These are phyloP conservation scores for Wallacemonas sp. DNA, from an alignment of 208 protist species.

Conservation along the genomic window DNA sequence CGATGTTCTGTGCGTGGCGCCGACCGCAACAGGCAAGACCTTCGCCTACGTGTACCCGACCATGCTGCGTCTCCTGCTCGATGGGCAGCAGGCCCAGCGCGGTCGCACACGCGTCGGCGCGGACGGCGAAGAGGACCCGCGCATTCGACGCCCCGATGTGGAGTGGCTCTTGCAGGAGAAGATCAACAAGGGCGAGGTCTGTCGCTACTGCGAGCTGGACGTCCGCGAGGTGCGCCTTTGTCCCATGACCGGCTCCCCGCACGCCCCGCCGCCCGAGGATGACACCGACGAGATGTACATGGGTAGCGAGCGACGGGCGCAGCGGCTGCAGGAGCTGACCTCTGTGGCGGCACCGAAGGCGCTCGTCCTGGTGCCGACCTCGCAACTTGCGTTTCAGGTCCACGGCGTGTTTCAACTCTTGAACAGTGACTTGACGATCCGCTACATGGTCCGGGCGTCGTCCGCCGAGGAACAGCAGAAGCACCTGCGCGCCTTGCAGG, in stretches of 20 bases:
- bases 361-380: slow-evolving; percentile 78
- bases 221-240: slow-evolving; percentile 51
- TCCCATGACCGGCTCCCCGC: slow-evolving; percentile 73
- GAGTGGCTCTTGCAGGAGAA: slow-evolving; percentile 64
- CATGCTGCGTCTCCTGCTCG: slow-evolving; percentile 64
- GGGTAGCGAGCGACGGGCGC: slow-evolving; percentile 10
- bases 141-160: slow-evolving; percentile 46
- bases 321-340: slow-evolving; percentile 51
- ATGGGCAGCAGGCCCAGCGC: slow-evolving; percentile 18
- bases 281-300: slow-evolving; percentile 10
- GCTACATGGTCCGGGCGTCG: slow-evolving; percentile 65
- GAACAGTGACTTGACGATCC: slow-evolving; percentile 48
- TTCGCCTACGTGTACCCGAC: slow-evolving; percentile 87
- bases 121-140: slow-evolving; percentile 13
- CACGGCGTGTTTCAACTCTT: slow-evolving; percentile 44
- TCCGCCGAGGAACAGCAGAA: slow-evolving; percentile 70
- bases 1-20: slow-evolving; percentile 86
- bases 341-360: slow-evolving; percentile 54
- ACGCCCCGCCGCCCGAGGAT: slow-evolving; percentile 36
- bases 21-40: slow-evolving; percentile 93
- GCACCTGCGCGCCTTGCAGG: slow-evolving; percentile 53
- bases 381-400: slow-evolving; percentile 68
- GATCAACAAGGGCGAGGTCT: slow-evolving; percentile 71
- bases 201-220: slow-evolving; percentile 82
- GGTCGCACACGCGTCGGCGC: slow-evolving; percentile 3